These are phyloP conservation scores for Polyporus tsugae DNA, from an alignment of 1,284 basidiomycete genomes.

Conservation along the genomic window DNA sequence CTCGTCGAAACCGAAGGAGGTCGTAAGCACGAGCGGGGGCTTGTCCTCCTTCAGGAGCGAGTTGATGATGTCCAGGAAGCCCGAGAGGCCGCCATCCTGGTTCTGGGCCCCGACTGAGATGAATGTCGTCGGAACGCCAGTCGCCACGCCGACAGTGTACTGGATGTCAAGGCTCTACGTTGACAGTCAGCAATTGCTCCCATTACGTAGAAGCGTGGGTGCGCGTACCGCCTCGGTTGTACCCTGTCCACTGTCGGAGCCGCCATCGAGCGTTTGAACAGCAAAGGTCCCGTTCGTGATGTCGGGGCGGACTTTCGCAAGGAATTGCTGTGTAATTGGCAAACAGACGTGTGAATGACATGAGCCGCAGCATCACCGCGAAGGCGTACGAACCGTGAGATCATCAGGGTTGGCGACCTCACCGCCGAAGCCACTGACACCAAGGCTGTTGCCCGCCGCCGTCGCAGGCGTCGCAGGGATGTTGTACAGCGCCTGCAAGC, in stretches of 20 bases:
- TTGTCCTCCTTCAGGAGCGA: constrained; percentile 38
- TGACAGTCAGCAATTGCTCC: neutral
- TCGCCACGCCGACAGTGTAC: constrained; percentile 71
- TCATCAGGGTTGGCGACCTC: constrained; percentile 61
- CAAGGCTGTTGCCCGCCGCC: constrained; percentile 56
- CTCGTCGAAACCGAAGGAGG: constrained; percentile 64
- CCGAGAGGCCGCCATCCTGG: constrained; percentile 35
- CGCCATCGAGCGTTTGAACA: constrained; percentile 34
- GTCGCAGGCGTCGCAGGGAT: constrained; percentile 54
- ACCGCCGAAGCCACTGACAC: constrained; percentile 64
- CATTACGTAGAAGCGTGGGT: neutral
- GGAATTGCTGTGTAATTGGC: constrained; percentile 52
- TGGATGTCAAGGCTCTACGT: constrained; percentile 64
- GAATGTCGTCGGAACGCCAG: constrained; percentile 45
- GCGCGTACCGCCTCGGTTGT: constrained; percentile 35
- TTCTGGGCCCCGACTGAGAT: constrained; percentile 32
- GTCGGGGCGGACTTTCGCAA: constrained; percentile 56
- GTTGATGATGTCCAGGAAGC: constrained; percentile 45
- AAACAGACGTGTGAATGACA: neutral
- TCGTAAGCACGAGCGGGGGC: constrained; percentile 45
- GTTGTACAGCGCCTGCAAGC: constrained; percentile 63
- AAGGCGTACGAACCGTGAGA: constrained; percentile 44
- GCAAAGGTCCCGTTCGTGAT: constrained; percentile 44
- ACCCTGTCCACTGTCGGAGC: constrained; percentile 41
- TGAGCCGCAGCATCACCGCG: neutral